Percentiles rank a stretch among this genome's conserved stretches.
phyloP scores from a whole-genome alignment of 2,329 filamentous ascomycete genomes.

The Aspergillus aculeatinus region DNA sequence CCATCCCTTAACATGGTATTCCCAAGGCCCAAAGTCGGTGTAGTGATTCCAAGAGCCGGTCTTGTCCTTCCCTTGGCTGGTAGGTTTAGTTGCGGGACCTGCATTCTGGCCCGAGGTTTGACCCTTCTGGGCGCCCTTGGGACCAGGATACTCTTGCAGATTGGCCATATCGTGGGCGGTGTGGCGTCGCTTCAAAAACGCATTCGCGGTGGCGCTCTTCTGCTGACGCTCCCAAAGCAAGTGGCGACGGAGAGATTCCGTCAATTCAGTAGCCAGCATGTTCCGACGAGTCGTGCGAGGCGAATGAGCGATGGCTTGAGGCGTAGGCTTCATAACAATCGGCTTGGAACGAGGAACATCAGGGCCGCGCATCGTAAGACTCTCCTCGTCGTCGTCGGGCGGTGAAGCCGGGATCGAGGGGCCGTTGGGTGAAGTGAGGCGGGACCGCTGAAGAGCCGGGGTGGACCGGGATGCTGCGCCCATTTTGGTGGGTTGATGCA shows the following conservation, averaged over 20 bases:
- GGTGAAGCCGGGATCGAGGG: slow-evolving; percentile 63
- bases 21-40: slow-evolving; percentile 76
- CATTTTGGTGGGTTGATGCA: slow-evolving; percentile 78
- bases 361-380: slow-evolving; percentile 60
- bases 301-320: slow-evolving; percentile 74
- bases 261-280: slow-evolving; percentile 93
- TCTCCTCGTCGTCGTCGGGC: slow-evolving; percentile 59
- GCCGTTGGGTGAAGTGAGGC: slow-evolving; percentile 67
- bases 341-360: slow-evolving; percentile 74
- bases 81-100: slow-evolving; percentile 9
- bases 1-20: slow-evolving; percentile 86
- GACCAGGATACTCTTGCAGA: slow-evolving; percentile 75
- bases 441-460: slow-evolving; percentile 51
- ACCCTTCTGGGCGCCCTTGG: slow-evolving; percentile 53
- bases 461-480: slow-evolving; percentile 53
- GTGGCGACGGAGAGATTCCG: slow-evolving; percentile 85
- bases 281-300: slow-evolving; percentile 89
- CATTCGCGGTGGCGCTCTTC: slow-evolving; percentile 84
- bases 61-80: slow-evolving; percentile 60
- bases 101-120: slow-evolving; percentile 23
- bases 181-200: slow-evolving; percentile 83
- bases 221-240: slow-evolving; percentile 95
- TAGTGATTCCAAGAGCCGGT: slow-evolving; percentile 81
- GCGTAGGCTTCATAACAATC: slow-evolving; percentile 69
- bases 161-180: slow-evolving; percentile 90